phyloP scores from a whole-genome alignment of 257 asterid species.

The Solanum neorickii region DNA sequence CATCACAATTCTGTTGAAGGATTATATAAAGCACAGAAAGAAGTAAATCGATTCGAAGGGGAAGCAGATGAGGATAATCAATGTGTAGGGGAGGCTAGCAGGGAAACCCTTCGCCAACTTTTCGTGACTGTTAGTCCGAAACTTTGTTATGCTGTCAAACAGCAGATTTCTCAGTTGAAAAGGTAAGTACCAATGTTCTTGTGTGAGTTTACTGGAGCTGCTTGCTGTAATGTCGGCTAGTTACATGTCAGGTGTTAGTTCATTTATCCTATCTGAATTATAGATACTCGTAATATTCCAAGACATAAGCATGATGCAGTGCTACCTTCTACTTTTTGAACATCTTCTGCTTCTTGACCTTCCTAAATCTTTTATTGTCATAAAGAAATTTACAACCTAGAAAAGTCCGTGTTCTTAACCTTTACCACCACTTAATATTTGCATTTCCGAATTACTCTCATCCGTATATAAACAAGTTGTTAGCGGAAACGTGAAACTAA shows the following conservation, averaged over 20 bases:
- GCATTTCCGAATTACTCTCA: neutral
- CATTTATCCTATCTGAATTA: too few relatives aligned
- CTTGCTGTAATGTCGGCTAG: neutral
- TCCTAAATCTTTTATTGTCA: too few relatives aligned
- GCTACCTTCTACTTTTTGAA: too few relatives aligned
- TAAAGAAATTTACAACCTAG: too few relatives aligned
- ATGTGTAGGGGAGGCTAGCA: neutral
- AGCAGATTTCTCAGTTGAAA: constrained; percentile 39
- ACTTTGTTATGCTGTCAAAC: constrained; percentile 64
- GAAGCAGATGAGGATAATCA: neutral
- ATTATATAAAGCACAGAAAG: neutral
- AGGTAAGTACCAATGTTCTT: constrained; percentile 18
- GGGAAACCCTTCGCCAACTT: constrained; percentile 31
- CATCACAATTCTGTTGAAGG: constrained; percentile 24
- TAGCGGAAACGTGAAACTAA: too few relatives aligned
- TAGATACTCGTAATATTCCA: too few relatives aligned
- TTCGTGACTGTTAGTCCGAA: constrained; percentile 65
- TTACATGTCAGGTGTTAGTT: too few relatives aligned
- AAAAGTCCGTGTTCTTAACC: neutral
- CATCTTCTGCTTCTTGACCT: too few relatives aligned
- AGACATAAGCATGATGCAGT: too few relatives aligned
- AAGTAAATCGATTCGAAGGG: neutral
- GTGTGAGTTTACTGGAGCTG: neutral
- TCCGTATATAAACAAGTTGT: neutral
- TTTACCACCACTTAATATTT: neutral